A percentile compares a stretch with the other conserved stretches of the same genome.
Conservation (phyloP, 805 yeast species). For the Yueomyces sp. region DNA sequence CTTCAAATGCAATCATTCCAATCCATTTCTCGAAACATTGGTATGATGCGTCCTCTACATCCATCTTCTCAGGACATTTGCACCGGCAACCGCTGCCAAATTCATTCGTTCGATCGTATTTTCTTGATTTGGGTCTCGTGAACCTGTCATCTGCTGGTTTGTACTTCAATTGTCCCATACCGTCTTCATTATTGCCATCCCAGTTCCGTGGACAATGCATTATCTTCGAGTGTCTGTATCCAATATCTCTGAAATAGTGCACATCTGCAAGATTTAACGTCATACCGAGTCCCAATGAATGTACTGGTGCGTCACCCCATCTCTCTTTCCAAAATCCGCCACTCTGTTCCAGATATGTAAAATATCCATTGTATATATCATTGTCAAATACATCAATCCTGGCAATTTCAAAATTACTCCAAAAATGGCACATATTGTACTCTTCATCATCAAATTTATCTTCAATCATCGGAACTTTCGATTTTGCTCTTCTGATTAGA, state of each 20-base stretch:
- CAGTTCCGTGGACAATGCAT: slow-evolving; percentile 71
- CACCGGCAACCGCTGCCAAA: slow-evolving; percentile 78
- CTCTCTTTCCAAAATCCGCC: slow-evolving; percentile 86
- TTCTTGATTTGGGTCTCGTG: slow-evolving; percentile 8
- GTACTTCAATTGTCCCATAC: slow-evolving; percentile 34
- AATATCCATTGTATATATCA: slow-evolving; percentile 50
- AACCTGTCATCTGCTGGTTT: slow-evolving; percentile 15
- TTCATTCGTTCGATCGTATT: slow-evolving; percentile 24
- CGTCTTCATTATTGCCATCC: slow-evolving; percentile 1
- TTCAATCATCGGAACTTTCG: slow-evolving; percentile 22
- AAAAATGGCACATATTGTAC: slow-evolving; percentile 74
- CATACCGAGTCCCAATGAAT: slow-evolving; percentile 75
- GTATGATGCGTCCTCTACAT: slow-evolving; percentile 42
- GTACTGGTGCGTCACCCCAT: slow-evolving; percentile 98
- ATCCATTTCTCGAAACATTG: slow-evolving; percentile 44
- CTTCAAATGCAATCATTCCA: slow-evolving; percentile 9
- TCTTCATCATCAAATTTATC: slow-evolving; percentile 55
- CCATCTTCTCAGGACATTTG: slow-evolving; percentile 47
- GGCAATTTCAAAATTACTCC: slow-evolving; percentile 92
- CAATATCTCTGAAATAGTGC: slow-evolving; percentile 88
- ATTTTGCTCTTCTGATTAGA: slow-evolving; percentile 28
- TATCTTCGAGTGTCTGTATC: slow-evolving; percentile 69
- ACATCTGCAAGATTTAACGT: slow-evolving; percentile 53
- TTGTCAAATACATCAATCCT: slow-evolving; percentile 61
- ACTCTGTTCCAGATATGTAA: slow-evolving; percentile 49